Evolutionary conservation across 2,329 filamentous ascomycete genomes (phyloP).

Genomic region (Venturia nashicola): DNA sequence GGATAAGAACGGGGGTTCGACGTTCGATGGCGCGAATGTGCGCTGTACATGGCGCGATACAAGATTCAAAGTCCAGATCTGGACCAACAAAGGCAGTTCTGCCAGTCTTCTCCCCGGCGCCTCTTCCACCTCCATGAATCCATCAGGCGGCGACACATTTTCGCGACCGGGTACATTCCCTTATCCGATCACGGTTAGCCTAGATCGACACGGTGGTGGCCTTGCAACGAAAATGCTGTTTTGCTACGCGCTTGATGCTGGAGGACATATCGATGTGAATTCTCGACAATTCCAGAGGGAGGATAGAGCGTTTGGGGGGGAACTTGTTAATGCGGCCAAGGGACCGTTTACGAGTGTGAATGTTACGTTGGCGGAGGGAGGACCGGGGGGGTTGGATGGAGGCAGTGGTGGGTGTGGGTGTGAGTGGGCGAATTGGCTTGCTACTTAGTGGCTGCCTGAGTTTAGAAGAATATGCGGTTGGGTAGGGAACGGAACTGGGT

Average conservation of each 20-base stretch:
- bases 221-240: slow-evolving; percentile 44
- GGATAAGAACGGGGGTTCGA: slow-evolving; percentile 36
- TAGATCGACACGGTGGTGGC: slow-evolving; percentile 48
- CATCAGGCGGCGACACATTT: slow-evolving; percentile 25
- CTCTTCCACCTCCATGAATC: not conserved
- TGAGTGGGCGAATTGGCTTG: slow-evolving; percentile 43
- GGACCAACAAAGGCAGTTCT: slow-evolving; percentile 38
- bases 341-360: slow-evolving; percentile 29
- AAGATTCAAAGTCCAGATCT: slow-evolving; percentile 49
- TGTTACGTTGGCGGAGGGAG: slow-evolving; percentile 13
- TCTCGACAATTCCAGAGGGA: slow-evolving; percentile 39
- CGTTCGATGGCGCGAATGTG: slow-evolving; percentile 31
- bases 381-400: slow-evolving; percentile 41
- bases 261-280: slow-evolving; percentile 32
- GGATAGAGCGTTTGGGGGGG: slow-evolving; percentile 37
- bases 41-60: slow-evolving; percentile 50
- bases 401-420: slow-evolving; percentile 48
- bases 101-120: slow-evolving; percentile 15
- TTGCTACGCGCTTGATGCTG: slow-evolving; percentile 44
- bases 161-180: slow-evolving; percentile 45
- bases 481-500: not conserved
- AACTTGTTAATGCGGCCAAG: slow-evolving; percentile 37
- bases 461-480: too few relatives aligned
- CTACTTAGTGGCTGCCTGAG: not conserved
- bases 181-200: slow-evolving; percentile 45